These are phyloP conservation scores for Bipolaris sorokiniana DNA, from an alignment of 2,329 filamentous ascomycete species.

Conservation along the genomic window DNA sequence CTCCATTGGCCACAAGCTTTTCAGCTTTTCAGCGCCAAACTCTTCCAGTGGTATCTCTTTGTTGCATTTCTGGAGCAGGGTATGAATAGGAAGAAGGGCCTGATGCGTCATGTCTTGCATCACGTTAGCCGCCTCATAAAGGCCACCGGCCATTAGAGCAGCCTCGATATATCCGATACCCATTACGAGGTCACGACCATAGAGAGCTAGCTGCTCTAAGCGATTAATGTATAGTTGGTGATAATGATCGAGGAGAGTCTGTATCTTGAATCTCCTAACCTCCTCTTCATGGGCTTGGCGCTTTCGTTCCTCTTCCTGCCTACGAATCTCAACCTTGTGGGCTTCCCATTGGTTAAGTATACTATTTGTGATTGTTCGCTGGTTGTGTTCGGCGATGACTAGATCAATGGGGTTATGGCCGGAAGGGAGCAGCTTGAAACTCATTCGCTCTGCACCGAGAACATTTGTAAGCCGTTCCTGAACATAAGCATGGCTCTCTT, in stretches of 20 bases:
- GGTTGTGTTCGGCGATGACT: constrained; percentile 9
- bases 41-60: constrained; percentile 12
- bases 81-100: constrained; percentile 5
- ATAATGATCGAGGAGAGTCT: not conserved
- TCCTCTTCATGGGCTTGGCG: not conserved
- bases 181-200: not conserved
- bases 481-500: constrained; percentile 8
- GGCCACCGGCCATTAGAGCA: not conserved
- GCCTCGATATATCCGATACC: constrained; percentile 1
- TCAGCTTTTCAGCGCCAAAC: constrained; percentile 7
- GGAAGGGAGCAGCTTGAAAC: constrained; percentile 5
- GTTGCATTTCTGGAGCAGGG: constrained; percentile 4
- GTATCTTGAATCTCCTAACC: not conserved
- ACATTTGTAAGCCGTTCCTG: constrained; percentile 3
- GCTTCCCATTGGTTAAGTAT: not conserved
- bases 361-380: not conserved
- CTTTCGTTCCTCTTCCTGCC: not conserved
- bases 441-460: constrained; percentile 12
- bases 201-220: constrained; percentile 5
- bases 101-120: not conserved
- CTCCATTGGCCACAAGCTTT: constrained; percentile 4
- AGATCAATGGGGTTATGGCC: constrained; percentile 11
- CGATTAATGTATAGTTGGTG: constrained; percentile 3
- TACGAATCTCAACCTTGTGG: not conserved
- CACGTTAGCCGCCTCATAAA: not conserved